Base-by-base conservation (phyloP, 148 eudicot species). In the Heliosperma pusillum region DNA sequence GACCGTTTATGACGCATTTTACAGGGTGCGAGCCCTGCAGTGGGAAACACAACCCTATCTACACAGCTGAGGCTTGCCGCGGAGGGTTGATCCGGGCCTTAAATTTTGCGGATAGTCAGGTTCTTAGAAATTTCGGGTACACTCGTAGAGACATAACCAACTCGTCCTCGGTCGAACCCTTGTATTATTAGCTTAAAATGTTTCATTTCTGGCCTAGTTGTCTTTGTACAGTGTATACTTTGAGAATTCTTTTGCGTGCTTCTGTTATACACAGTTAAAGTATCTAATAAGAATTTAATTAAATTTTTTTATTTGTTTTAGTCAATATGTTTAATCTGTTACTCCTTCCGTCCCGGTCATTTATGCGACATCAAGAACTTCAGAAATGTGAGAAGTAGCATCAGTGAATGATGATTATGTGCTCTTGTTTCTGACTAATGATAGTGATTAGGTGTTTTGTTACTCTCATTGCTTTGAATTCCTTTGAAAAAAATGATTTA, bases 71-170 rank as follows among this genome's bases (percentile, higher is more conserved):
- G 73, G 36, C 60, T 0, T 73, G 76, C 22, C 26, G 7, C 0
- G 58, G 66, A 12, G 57, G 30, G 21, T n/a, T 40, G 76, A 33
- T 74, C 4, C 45, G 42, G 69, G 66, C 76, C 42, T 74, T 74
- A 17, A 74, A 62, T 47, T 26, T 62, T 45, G 76, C 65, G 7
- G 67, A 74, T 74, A 74, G 59, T 74, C 69, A 70, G 29, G 97
- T 93, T 73, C 81, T 93, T 7, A 73, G 89, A 70, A 84, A 79
- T 60, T 93, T 78, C 70, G 98, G 96, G 25, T 89, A 75, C 25
- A 71, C 73, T 78, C 86, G 85, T 65, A 83, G 80, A 7, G 85
- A 89, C 79, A 25, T 86, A 11, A 80, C 77, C 16, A 83, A 87
- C 77, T 74, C 89, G 10, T 76, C 91, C 45, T 61, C 73, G 3